These are phyloP conservation scores for Triticum turgidum DNA, from an alignment of 176 grass and related monocot species.

Conservation along the genomic window DNA sequence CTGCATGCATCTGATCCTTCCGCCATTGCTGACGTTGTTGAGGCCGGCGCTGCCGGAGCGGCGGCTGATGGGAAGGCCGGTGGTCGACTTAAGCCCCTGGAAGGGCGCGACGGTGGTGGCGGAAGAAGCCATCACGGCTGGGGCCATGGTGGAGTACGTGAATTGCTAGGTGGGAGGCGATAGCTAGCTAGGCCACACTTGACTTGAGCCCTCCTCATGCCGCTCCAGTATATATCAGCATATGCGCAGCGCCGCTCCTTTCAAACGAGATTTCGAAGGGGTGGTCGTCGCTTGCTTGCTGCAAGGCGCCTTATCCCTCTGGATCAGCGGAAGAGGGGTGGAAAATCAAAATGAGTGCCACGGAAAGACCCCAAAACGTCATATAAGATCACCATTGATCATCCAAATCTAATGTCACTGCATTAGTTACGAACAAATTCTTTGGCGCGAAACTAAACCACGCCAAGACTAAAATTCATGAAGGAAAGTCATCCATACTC, in stretches of 20 bases:
- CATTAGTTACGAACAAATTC: too few relatives aligned
- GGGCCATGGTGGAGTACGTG: background rate
- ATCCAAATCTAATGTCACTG: too few relatives aligned
- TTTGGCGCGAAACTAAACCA: too few relatives aligned
- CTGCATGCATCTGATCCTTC: background rate
- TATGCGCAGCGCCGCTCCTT: background rate
- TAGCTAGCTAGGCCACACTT: background rate
- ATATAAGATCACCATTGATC: too few relatives aligned
- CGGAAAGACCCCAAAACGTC: too few relatives aligned
- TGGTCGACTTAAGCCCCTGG: background rate
- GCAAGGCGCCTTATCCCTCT: background rate
- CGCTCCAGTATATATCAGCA: background rate
- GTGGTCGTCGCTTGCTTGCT: background rate
- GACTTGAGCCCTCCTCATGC: background rate
- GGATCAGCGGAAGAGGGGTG: background rate
- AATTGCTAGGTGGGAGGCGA: background rate
- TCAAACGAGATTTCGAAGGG: background rate
- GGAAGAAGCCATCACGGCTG: background rate
- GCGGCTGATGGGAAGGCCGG: background rate
- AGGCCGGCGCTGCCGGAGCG: background rate
- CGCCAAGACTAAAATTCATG: too few relatives aligned
- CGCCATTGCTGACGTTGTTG: background rate
- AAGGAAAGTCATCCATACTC: too few relatives aligned
- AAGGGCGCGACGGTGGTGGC: background rate
- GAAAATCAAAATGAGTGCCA: too few relatives aligned